Percentiles rank a stretch among this genome's conserved stretches.
Conservation (phyloP, 2,329 filamentous ascomycete species). For the Stachybotrys echinatus region DNA sequence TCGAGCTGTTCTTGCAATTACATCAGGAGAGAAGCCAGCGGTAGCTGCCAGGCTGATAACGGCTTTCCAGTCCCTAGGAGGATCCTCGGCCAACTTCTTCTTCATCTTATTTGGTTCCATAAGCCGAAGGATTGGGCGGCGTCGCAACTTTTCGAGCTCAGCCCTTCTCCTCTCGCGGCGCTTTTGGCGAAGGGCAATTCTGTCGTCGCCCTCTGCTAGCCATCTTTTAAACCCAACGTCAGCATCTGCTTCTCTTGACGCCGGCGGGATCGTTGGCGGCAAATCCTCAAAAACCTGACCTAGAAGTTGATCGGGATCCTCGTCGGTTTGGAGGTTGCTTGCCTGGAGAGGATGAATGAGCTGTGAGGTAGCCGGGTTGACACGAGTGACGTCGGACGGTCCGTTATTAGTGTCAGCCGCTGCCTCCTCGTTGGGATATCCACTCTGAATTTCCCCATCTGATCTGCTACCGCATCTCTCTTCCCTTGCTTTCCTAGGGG, state of each 20-base stretch:
- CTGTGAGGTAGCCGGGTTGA: background rate
- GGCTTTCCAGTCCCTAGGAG: constrained; percentile 75
- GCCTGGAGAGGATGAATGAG: background rate
- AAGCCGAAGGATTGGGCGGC: background rate
- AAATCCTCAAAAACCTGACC: background rate
- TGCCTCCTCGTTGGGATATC: background rate
- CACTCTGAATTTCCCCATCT: background rate
- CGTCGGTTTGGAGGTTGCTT: background rate
- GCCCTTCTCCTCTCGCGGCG: constrained; percentile 10
- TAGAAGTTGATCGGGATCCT: background rate
- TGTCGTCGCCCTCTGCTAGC: constrained; percentile 15
- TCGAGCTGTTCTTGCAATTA: constrained; percentile 63
- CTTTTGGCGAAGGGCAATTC: constrained; percentile 9
- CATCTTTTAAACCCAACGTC: constrained; percentile 29
- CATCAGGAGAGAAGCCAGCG: constrained; percentile 60
- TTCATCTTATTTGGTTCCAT: constrained; percentile 8
- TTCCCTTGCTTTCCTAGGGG: background rate
- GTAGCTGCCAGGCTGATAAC: constrained; percentile 74
- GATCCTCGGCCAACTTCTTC: constrained; percentile 28
- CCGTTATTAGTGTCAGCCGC: background rate
- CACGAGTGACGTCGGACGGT: background rate
- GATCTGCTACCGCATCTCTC: background rate
- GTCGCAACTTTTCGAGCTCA: constrained; percentile 8
- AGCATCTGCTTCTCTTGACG: constrained; percentile 1
- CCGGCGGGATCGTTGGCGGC: background rate